phyloP scores from a whole-genome alignment of 2,329 filamentous ascomycete genomes.

The Colletotrichum musae region DNA sequence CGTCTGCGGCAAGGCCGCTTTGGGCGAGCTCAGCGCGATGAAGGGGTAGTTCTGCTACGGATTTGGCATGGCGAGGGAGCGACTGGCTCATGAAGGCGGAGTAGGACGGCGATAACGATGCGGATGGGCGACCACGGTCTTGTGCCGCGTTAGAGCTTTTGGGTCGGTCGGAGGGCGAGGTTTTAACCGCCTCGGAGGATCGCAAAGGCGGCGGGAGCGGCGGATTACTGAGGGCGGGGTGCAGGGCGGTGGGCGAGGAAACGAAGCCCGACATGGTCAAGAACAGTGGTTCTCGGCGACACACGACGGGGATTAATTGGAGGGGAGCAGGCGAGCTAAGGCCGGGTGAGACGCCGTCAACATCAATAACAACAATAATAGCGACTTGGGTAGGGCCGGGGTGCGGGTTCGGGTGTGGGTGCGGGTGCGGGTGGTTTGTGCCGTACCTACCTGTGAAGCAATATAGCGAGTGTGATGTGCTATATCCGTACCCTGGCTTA shows the following conservation, averaged over 20 bases:
- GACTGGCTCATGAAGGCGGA: slow-evolving; percentile 37
- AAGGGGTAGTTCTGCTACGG: slow-evolving; percentile 27
- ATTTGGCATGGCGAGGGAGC: slow-evolving; percentile 41
- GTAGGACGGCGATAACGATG: slow-evolving; percentile 37
- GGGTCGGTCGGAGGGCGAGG: slow-evolving; percentile 45
- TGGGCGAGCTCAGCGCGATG: slow-evolving; percentile 20
- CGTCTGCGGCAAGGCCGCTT: slow-evolving; percentile 34
- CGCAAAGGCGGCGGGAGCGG: slow-evolving; percentile 41
- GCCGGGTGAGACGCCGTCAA: slow-evolving; percentile 5
- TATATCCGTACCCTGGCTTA: neutral
- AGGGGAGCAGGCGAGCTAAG: slow-evolving; percentile 21
- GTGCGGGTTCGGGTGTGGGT: too few relatives aligned
- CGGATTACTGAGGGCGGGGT: slow-evolving; percentile 63
- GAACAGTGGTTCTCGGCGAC: slow-evolving; percentile 29
- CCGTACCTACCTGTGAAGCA: too few relatives aligned
- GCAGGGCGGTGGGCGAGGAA: slow-evolving; percentile 64
- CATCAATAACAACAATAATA: slow-evolving; percentile 5
- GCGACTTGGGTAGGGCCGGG: neutral
- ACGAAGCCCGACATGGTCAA: slow-evolving; percentile 51
- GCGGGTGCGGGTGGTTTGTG: neutral
- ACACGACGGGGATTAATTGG: slow-evolving; percentile 21
- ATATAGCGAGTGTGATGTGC: too few relatives aligned
- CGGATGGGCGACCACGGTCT: slow-evolving; percentile 26
- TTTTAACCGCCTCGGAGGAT: slow-evolving; percentile 46
- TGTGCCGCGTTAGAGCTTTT: slow-evolving; percentile 44